A percentile compares a stretch with the other conserved stretches of the same genome.
Evolutionary conservation across 805 yeast species (phyloP).

Genomic region (Candida broadrunensis): DNA sequence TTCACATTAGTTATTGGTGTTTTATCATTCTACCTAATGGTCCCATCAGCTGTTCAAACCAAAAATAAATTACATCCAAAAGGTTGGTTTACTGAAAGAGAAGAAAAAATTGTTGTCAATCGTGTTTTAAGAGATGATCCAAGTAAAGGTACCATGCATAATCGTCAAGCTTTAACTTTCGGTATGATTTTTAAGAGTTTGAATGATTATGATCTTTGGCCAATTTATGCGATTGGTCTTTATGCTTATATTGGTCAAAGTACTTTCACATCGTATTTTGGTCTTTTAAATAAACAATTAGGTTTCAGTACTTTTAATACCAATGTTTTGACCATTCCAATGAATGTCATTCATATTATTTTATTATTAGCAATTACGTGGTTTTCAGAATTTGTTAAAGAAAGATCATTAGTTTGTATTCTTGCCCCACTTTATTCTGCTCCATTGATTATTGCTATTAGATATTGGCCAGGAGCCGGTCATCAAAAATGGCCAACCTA

Average conservation of each 20-base stretch:
- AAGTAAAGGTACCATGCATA: constrained; percentile 58
- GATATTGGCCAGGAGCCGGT: constrained; percentile 10
- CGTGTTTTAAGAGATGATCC: constrained; percentile 64
- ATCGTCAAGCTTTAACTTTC: constrained; percentile 50
- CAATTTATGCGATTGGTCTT: constrained; percentile 35
- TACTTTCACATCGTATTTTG: constrained; percentile 12
- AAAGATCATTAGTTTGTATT: constrained; percentile 12
- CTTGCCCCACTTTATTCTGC: constrained; percentile 6
- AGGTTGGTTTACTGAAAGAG: constrained; percentile 50
- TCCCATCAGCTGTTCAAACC: constrained; percentile 51
- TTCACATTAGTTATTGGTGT: constrained; percentile 53
- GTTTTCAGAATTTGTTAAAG: constrained; percentile 30
- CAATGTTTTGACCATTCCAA: constrained; percentile 21
- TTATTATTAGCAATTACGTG: constrained; percentile 33
- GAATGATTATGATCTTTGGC: constrained; percentile 46
- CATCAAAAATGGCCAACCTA: constrained; percentile 10
- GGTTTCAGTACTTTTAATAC: constrained; percentile 20
- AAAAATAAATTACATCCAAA: constrained; percentile 43
- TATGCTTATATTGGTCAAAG: constrained; percentile 16
- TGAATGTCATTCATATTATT: constrained; percentile 27
- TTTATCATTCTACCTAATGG: constrained; percentile 43
- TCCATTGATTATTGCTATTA: constrained; percentile 5
- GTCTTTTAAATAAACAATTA: constrained; percentile 12
- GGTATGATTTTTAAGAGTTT: constrained; percentile 38
- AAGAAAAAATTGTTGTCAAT: constrained; percentile 57